Percentiles rank a stretch among this genome's conserved stretches.
Evolutionary conservation across 331 rosid species (phyloP).

Genomic region (Dryas integrifolia): DNA sequence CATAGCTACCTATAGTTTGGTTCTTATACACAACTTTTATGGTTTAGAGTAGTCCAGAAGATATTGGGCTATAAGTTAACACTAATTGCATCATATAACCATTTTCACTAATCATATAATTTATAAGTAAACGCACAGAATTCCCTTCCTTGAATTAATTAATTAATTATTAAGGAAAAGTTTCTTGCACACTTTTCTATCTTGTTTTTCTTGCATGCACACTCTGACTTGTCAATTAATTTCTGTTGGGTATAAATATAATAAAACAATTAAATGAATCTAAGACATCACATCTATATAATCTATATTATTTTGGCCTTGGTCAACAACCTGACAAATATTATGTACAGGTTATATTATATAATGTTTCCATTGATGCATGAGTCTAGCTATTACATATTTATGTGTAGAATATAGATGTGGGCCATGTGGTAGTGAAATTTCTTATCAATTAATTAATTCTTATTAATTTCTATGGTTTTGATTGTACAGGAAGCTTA

Average conservation of each 20-base stretch:
- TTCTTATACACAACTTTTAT: background rate
- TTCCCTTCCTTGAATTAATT: background rate
- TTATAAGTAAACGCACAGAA: background rate
- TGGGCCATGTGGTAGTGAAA: background rate
- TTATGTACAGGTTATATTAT: too few relatives aligned
- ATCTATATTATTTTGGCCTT: too few relatives aligned
- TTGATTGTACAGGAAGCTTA: conserved; percentile 64
- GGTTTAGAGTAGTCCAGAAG: background rate
- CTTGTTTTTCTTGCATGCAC: background rate
- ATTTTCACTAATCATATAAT: background rate
- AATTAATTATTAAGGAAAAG: background rate
- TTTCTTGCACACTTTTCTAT: background rate
- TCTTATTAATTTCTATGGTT: background rate
- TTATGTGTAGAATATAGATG: too few relatives aligned
- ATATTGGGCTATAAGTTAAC: background rate
- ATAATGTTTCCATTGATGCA: too few relatives aligned
- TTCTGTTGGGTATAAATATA: background rate
- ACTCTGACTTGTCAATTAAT: background rate
- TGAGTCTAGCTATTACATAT: too few relatives aligned
- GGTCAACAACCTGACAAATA: too few relatives aligned
- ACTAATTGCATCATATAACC: background rate
- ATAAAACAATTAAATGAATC: too few relatives aligned
- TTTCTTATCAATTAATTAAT: background rate
- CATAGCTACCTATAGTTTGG: background rate
- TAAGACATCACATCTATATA: too few relatives aligned